phyloP scores from a whole-genome alignment of 2,329 filamentous ascomycete species.

The Alternaria novae-zelandiae region DNA sequence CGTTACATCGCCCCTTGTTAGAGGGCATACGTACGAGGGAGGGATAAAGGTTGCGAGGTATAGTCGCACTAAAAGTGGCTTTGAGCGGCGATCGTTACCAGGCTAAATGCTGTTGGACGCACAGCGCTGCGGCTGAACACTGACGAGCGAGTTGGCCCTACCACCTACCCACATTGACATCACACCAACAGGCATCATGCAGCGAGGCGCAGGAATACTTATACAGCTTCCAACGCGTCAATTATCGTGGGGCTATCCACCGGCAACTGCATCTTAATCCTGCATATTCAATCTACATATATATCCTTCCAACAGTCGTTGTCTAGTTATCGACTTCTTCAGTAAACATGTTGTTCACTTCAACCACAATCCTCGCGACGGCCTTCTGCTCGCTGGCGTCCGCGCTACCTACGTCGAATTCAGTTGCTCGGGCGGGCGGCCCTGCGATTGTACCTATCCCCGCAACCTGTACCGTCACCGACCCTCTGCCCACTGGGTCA shows the following conservation, averaged over 20 bases:
- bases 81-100: not conserved
- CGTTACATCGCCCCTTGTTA: slow-evolving; percentile 2
- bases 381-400: slow-evolving; percentile 5
- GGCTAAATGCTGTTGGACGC: slow-evolving; percentile 10
- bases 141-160: slow-evolving; percentile 9
- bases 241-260: not conserved
- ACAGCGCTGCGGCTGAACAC: slow-evolving; percentile 20
- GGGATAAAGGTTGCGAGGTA: not conserved
- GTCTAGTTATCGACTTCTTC: not conserved
- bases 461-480: slow-evolving; percentile 43
- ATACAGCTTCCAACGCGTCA: not conserved
- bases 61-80: slow-evolving; percentile 5
- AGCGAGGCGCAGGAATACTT: not conserved
- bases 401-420: slow-evolving; percentile 5
- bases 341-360: slow-evolving; percentile 2
- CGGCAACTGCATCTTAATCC: not conserved
- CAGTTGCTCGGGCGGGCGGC: slow-evolving; percentile 41
- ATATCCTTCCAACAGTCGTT: not conserved
- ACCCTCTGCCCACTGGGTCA: slow-evolving; percentile 25
- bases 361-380: not conserved
- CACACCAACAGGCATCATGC: slow-evolving; percentile 2
- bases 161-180: slow-evolving; percentile 5
- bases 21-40: not conserved
- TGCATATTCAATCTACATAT: not conserved
- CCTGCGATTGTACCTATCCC: slow-evolving; percentile 44